Evolutionary conservation across 176 grass and related monocot genomes (phyloP).

Genomic region (Neostapfia colusana): DNA sequence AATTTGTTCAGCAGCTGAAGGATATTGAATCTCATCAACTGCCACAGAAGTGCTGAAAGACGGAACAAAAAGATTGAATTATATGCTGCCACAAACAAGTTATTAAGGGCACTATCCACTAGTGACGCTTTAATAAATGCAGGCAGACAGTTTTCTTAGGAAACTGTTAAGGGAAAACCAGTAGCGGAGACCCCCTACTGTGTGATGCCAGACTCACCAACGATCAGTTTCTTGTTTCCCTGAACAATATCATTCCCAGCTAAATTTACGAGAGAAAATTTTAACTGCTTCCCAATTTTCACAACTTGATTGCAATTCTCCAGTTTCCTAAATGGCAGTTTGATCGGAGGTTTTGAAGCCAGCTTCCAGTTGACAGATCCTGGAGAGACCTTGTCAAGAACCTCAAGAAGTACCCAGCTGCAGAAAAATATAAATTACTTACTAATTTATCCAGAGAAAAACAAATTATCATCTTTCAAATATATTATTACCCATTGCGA

Average conservation of each 20-base stretch:
- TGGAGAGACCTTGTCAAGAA: constrained; percentile 93
- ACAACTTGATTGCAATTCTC: constrained; percentile 99
- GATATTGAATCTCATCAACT: constrained; percentile 99
- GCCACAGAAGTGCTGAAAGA: constrained; percentile 93
- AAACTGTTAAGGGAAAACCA: background rate
- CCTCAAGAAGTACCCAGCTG: constrained; percentile 99
- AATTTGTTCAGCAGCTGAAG: constrained; percentile 91
- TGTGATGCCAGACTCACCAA: constrained; percentile 52
- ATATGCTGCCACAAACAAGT: constrained; percentile 11
- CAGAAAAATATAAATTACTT: constrained; percentile 31
- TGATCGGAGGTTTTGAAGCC: constrained; percentile 94
- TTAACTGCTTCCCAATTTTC: constrained; percentile 84
- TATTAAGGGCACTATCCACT: background rate
- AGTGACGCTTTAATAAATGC: too few relatives aligned
- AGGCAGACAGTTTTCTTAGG: background rate
- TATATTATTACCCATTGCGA: constrained; percentile 73
- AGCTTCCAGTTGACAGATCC: constrained; percentile 92
- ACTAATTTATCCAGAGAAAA: constrained; percentile 19
- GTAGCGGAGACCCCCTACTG: background rate
- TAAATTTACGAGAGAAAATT: constrained; percentile 91
- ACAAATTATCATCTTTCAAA: constrained; percentile 11
- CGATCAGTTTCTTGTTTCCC: constrained; percentile 98
- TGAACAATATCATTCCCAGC: constrained; percentile 99
- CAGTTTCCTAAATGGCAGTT: constrained; percentile 90
- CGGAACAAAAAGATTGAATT: constrained; percentile 29